Base-by-base conservation (phyloP, 345 rosid genomes). In the Excoecaria agallocha region DNA sequence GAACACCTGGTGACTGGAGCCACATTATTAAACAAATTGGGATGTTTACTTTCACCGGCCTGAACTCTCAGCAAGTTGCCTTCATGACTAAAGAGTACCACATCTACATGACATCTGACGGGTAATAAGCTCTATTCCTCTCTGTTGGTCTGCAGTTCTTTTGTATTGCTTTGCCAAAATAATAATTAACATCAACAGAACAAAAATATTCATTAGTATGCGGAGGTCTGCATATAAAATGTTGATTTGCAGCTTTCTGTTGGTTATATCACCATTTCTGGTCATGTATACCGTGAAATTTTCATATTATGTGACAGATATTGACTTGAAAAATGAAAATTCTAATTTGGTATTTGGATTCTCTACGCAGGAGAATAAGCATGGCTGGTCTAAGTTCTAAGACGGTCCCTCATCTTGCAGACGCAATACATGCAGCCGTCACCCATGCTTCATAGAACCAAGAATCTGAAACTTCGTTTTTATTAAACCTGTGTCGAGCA, bases 1-100 rank as follows among this genome's bases (percentile, higher is more conserved):
- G 85, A 56, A 87, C 85, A 16, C 90, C 88, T 10, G 90, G 90
- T 48, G 85, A 87, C 75, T 87, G 90, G 90, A 87, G 83, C 22
- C 90, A 87, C 68, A 83, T 87, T 39, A 75, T 82, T 50, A 83
- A 79, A 80, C 88, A 87, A 24, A 79, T 82, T 3, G 90, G 90
- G 30, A 78, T 87, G 85, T 87, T 81, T 55, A 83, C 87, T 22
- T 80, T 83, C 74, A 77, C 90, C 16, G 90, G 86, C 12, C 61
- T 87, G 70, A 87, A 74, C 61, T 65, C 82, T 24, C 76, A 80
- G 72, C 90, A 85, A 73, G 82, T 87, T 57, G 76, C 76, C 48
- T 85, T 82, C 68, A 76, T 87, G 83, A 85, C 84, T 50, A 77
- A 72, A 65, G 84, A 87, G 64, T 87, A 83, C 77, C 90, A 87